Conservation (phyloP, 139 green algal species). For the Chlamydomonas sphaeroides region DNA sequence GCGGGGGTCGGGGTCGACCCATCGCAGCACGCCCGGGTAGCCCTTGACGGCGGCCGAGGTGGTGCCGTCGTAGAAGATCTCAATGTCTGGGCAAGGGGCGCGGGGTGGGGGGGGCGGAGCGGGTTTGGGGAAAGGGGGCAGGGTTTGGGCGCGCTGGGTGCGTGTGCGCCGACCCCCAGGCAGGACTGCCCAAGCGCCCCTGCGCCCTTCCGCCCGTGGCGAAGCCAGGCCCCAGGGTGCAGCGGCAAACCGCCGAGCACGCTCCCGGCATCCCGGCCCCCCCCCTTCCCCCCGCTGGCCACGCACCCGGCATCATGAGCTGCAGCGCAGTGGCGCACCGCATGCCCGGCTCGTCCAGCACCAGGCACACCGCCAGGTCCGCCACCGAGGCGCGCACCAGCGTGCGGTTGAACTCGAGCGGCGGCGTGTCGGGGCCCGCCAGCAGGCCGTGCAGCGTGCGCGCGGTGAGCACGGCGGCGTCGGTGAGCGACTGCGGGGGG, state of each 20-base stretch:
- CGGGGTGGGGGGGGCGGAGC: neutral
- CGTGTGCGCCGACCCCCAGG: too few relatives aligned
- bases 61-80: constrained; percentile 26
- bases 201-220: too few relatives aligned
- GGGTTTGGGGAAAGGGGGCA: too few relatives aligned
- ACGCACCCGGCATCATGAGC: constrained; percentile 49
- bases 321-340: constrained; percentile 49
- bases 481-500: constrained; percentile 3
- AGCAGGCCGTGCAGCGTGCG: constrained; percentile 63
- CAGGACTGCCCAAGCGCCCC: too few relatives aligned
- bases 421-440: neutral
- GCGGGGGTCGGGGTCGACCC: neutral
- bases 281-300: too few relatives aligned
- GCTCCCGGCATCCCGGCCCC: too few relatives aligned
- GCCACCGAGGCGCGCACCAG: constrained; percentile 22
- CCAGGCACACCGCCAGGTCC: constrained; percentile 50
- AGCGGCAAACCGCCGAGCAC: too few relatives aligned
- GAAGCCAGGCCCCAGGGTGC: too few relatives aligned
- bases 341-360: constrained; percentile 49
- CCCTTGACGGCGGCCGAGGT: constrained; percentile 24
- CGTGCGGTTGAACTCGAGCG: constrained; percentile 55
- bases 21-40: constrained; percentile 67
- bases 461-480: constrained; percentile 60
- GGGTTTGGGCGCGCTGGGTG: too few relatives aligned
- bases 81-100: neutral